phyloP scores from a whole-genome alignment of 2,329 filamentous ascomycete species.

The Beauveria bassiana region DNA sequence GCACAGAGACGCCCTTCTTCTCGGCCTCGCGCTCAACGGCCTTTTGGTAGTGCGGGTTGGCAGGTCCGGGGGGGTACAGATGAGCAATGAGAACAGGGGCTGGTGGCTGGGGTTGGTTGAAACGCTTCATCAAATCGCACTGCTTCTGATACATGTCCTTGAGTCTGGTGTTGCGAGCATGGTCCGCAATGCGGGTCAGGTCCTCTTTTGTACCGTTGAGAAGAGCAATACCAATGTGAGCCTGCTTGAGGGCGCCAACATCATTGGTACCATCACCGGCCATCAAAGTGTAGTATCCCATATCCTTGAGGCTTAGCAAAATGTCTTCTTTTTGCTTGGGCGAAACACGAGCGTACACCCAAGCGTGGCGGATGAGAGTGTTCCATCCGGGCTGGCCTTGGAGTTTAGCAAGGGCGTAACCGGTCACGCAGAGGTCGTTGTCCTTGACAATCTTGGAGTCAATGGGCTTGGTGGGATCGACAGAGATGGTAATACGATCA shows the following conservation, averaged over 20 bases:
- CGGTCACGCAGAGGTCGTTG: conserved; percentile 93
- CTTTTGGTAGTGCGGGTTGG: conserved; percentile 90
- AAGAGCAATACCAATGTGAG: conserved; percentile 91
- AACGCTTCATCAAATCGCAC: conserved; percentile 79
- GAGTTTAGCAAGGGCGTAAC: conserved; percentile 86
- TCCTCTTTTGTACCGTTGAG: conserved; percentile 93
- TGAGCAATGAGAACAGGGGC: conserved; percentile 90
- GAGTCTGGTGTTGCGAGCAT: conserved; percentile 92
- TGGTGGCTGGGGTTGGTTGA: conserved; percentile 89
- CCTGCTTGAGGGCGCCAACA: conserved; percentile 94
- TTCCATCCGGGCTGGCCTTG: conserved; percentile 69
- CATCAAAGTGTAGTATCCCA: conserved; percentile 98
- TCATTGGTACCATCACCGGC: conserved; percentile 98
- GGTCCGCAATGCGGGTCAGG: conserved; percentile 83
- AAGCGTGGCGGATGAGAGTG: conserved; percentile 76
- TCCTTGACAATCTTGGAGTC: conserved; percentile 71
- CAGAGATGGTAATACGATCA: conserved; percentile 76
- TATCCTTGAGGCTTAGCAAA: conserved; percentile 88
- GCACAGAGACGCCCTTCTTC: conserved; percentile 62
- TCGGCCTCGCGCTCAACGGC: conserved; percentile 80
- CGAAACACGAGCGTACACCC: conserved; percentile 97
- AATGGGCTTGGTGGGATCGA: conserved; percentile 74
- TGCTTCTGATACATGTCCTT: conserved; percentile 99
- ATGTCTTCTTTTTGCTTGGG: conserved; percentile 99
- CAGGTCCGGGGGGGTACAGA: conserved; percentile 82